Conservation (phyloP, 805 yeast genomes). For the Kodamaea kaohsiungensis region DNA sequence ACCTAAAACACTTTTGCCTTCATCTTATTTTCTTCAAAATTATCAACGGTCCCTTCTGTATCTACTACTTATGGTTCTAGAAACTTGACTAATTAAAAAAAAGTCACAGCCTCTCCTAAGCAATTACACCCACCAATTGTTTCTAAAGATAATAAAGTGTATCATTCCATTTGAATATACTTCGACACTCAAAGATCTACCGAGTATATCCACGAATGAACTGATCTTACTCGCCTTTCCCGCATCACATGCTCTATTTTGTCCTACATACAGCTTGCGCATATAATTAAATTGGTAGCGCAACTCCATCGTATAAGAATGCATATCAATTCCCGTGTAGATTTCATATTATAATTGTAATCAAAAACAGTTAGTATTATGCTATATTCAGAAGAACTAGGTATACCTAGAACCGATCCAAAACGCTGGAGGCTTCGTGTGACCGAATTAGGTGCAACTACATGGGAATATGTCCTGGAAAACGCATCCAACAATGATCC, state of each 20-base stretch:
- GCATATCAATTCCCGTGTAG: background rate
- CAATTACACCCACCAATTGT: background rate
- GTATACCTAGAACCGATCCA: slow-evolving; percentile 68
- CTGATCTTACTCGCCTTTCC: background rate
- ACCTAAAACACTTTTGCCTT: too few relatives aligned
- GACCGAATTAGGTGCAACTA: slow-evolving; percentile 72
- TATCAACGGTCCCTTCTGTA: too few relatives aligned
- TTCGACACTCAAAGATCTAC: too few relatives aligned
- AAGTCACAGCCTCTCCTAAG: background rate
- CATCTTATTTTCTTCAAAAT: too few relatives aligned
- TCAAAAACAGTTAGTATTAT: slow-evolving; percentile 9
- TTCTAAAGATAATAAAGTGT: background rate
- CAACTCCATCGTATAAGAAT: background rate
- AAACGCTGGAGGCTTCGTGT: slow-evolving; percentile 72
- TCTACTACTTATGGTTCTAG: too few relatives aligned
- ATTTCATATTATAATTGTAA: background rate
- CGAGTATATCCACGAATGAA: background rate
- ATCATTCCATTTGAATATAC: background rate
- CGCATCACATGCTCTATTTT: background rate
- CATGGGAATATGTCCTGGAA: slow-evolving; percentile 67
- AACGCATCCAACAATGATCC: slow-evolving; percentile 42
- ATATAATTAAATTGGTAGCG: background rate
- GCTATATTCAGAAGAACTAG: slow-evolving; percentile 69
- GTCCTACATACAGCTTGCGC: background rate
- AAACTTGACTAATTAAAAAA: too few relatives aligned